These are phyloP conservation scores for Yamadazyma dendronema DNA, from an alignment of 1,139 yeast genomes.

Conservation along the genomic window DNA sequence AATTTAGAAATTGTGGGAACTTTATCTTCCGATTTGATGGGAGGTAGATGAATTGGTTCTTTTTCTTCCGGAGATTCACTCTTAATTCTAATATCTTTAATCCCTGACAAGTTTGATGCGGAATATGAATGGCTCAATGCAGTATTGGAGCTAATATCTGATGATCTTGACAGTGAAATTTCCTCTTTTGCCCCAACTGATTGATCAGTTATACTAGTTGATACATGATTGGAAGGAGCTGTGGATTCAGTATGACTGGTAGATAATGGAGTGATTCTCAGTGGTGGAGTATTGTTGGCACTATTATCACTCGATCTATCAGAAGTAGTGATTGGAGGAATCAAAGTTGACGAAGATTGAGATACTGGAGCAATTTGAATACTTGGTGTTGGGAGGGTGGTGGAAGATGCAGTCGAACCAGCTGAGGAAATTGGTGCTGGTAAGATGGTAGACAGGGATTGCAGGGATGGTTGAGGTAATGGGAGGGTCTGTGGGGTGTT, in stretches of 20 bases:
- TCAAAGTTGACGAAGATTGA: slow-evolving; percentile 1
- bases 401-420: neutral
- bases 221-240: slow-evolving; percentile 11
- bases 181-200: neutral
- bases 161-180: slow-evolving; percentile 1
- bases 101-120: slow-evolving; percentile 8
- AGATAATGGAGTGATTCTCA: slow-evolving; percentile 7
- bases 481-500: slow-evolving; percentile 7
- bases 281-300: slow-evolving; percentile 10
- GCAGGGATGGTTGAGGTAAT: slow-evolving; percentile 1
- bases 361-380: slow-evolving; percentile 1
- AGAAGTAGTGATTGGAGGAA: slow-evolving; percentile 3
- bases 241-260: slow-evolving; percentile 7
- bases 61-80: slow-evolving; percentile 15
- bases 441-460: slow-evolving; percentile 1
- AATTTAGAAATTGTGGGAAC: slow-evolving; percentile 33
- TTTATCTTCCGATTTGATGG: slow-evolving; percentile 24
- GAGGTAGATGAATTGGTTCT: slow-evolving; percentile 21
- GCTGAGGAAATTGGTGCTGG: neutral
- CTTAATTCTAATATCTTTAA: slow-evolving; percentile 12
- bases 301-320: slow-evolving; percentile 9
- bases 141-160: slow-evolving; percentile 4
- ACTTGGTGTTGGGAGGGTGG: neutral
- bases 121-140: slow-evolving; percentile 6
- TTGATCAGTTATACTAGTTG: slow-evolving; percentile 1